A percentile compares a stretch with the other conserved stretches of the same genome.
phyloP scores from a whole-genome alignment of 225 moss, liverwort and hornwort genomes.

The Sphagnum tenellum region DNA sequence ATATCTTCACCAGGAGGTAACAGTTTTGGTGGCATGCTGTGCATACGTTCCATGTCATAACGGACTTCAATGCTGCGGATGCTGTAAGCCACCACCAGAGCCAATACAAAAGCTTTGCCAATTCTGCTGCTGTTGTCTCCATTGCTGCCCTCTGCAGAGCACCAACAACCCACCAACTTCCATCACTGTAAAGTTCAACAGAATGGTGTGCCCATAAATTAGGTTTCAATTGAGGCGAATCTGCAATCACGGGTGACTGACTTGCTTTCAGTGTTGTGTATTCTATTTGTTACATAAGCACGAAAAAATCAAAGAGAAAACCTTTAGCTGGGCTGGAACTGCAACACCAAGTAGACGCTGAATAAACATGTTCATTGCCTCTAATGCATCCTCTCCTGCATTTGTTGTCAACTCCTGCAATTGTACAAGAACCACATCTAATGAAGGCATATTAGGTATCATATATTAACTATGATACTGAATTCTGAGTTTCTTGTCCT shows the following conservation, averaged over 20 bases:
- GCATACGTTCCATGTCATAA: conserved; percentile 85
- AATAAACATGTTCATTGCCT: conserved; percentile 93
- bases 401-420: conserved; percentile 72
- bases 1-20: conserved; percentile 68
- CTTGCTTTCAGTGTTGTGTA: too few species aligned
- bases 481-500: too few species aligned
- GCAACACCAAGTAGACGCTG: conserved; percentile 71
- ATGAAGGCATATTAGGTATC: too few species aligned
- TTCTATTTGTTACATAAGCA: too few species aligned
- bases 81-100: conserved; percentile 96
- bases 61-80: conserved; percentile 94
- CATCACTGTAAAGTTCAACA: too few species aligned
- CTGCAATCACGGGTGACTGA: too few species aligned
- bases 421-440: neutral
- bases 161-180: too few species aligned
- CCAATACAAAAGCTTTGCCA: conserved; percentile 93
- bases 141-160: conserved; percentile 57
- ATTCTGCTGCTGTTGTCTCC: conserved; percentile 75
- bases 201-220: too few species aligned
- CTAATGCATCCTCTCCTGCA: conserved; percentile 91
- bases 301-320: conserved; percentile 5
- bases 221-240: too few species aligned
- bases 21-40: conserved; percentile 73
- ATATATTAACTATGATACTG: too few species aligned
- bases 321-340: conserved; percentile 76